phyloP scores from a whole-genome alignment of 345 rosid genomes.

The Sonneratia alba region DNA sequence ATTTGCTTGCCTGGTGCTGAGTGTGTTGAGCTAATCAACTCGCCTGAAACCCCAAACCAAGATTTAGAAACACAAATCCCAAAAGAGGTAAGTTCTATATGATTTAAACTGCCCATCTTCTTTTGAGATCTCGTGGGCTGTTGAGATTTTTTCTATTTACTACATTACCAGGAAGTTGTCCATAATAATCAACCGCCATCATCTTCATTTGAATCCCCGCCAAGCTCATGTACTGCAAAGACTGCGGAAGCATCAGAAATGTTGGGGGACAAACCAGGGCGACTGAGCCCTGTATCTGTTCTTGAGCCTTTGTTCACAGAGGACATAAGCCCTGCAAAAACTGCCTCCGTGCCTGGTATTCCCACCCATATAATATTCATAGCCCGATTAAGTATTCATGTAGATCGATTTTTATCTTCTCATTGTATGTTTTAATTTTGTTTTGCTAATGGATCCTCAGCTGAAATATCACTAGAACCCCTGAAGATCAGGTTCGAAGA shows the following conservation, averaged over 20 bases:
- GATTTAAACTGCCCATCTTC: not conserved
- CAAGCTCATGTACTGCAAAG: slow-evolving; percentile 28
- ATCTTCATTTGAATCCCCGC: slow-evolving; percentile 44
- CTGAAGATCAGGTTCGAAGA: slow-evolving; percentile 62
- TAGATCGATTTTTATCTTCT: not conserved
- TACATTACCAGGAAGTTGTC: slow-evolving; percentile 34
- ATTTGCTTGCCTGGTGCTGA: slow-evolving; percentile 11
- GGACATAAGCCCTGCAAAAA: slow-evolving; percentile 57
- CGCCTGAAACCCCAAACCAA: not conserved
- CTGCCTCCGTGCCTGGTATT: slow-evolving; percentile 51
- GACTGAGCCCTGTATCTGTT: slow-evolving; percentile 86
- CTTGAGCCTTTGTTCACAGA: slow-evolving; percentile 69
- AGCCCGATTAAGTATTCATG: not conserved
- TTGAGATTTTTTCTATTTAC: not conserved
- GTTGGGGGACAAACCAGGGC: slow-evolving; percentile 34
- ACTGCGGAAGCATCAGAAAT: slow-evolving; percentile 39
- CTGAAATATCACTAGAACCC: slow-evolving; percentile 44
- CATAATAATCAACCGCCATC: slow-evolving; percentile 20
- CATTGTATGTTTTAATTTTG: not conserved
- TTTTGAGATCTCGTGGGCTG: not conserved
- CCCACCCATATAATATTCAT: not conserved
- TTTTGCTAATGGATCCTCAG: slow-evolving; percentile 19
- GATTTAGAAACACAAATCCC: not conserved
- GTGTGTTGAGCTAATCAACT: not conserved
- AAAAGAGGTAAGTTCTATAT: not conserved